Conservation (phyloP, 106 monocot genomes). For the Vanilla planifolia region DNA sequence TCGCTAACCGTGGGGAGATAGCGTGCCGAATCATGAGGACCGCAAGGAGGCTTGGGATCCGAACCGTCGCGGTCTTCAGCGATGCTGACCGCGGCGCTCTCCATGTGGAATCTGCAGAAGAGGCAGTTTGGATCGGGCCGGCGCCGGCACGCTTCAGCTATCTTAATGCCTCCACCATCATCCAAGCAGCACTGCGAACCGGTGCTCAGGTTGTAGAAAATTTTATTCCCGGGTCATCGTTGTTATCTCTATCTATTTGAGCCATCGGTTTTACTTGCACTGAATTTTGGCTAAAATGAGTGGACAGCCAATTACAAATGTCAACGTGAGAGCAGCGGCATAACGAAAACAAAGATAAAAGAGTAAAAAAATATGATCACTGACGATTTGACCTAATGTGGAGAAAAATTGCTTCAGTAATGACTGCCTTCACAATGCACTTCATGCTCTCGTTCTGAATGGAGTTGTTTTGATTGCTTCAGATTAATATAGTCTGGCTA, state of each 20-base stretch:
- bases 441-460: no score
- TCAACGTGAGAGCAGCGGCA: no score
- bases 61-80: slow-evolving; percentile 94
- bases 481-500: no score
- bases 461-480: no score
- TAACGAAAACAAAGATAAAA: no score
- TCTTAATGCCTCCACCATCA: slow-evolving; percentile 62
- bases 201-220: slow-evolving; percentile 68
- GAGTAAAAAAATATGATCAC: no score
- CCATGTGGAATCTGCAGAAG: slow-evolving; percentile 73
- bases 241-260: not conserved
- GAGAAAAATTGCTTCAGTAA: no score
- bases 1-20: slow-evolving; percentile 98
- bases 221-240: not conserved
- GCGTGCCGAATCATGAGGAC: slow-evolving; percentile 87
- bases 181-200: slow-evolving; percentile 74
- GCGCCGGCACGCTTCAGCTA: slow-evolving; percentile 82
- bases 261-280: no score
- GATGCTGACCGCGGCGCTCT: slow-evolving; percentile 70
- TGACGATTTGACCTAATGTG: no score
- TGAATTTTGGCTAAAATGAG: no score
- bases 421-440: no score
- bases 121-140: slow-evolving; percentile 84
- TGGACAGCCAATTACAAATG: no score
- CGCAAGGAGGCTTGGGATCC: slow-evolving; percentile 66